phyloP scores from a whole-genome alignment of 805 yeast species.

The Teunomyces barrocoloradensis region DNA sequence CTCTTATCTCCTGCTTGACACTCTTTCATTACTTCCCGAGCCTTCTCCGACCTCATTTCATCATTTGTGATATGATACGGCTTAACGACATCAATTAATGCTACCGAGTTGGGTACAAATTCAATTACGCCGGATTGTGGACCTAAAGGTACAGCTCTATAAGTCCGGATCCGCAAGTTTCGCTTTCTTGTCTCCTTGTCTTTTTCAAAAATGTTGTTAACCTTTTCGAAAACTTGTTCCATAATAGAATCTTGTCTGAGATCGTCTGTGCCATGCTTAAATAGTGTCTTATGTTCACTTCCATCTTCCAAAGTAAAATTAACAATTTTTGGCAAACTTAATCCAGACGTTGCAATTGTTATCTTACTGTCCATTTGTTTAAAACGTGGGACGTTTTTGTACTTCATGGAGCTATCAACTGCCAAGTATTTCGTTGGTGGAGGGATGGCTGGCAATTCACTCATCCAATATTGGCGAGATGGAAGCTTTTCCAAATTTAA shows the following conservation, averaged over 20 bases:
- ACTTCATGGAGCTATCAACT: slow-evolving; percentile 43
- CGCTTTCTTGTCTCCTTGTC: slow-evolving; percentile 58
- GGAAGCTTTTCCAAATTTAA: slow-evolving; percentile 34
- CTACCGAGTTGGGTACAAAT: slow-evolving; percentile 74
- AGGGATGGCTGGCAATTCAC: slow-evolving; percentile 53
- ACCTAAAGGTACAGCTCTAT: slow-evolving; percentile 87
- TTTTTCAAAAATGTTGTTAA: slow-evolving; percentile 58
- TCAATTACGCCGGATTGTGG: slow-evolving; percentile 86
- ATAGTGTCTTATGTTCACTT: slow-evolving; percentile 49
- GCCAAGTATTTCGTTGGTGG: slow-evolving; percentile 59
- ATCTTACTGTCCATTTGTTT: slow-evolving; percentile 44
- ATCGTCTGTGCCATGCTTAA: slow-evolving; percentile 90
- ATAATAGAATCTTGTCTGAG: slow-evolving; percentile 93
- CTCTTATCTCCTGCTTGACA: slow-evolving; percentile 46
- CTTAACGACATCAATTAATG: slow-evolving; percentile 65
- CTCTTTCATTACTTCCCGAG: slow-evolving; percentile 62
- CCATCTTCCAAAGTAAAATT: slow-evolving; percentile 60
- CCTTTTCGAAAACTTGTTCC: slow-evolving; percentile 94
- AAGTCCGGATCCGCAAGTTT: slow-evolving; percentile 69
- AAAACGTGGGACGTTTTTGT: slow-evolving; percentile 49
- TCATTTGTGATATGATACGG: slow-evolving; percentile 59
- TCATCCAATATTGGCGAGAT: slow-evolving; percentile 45
- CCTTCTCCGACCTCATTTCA: slow-evolving; percentile 48
- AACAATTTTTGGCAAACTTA: slow-evolving; percentile 83
- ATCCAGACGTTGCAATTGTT: slow-evolving; percentile 72